These are phyloP conservation scores for Mycena indigotica DNA, from an alignment of 768 basidiomycete genomes.

Conservation along the genomic window DNA sequence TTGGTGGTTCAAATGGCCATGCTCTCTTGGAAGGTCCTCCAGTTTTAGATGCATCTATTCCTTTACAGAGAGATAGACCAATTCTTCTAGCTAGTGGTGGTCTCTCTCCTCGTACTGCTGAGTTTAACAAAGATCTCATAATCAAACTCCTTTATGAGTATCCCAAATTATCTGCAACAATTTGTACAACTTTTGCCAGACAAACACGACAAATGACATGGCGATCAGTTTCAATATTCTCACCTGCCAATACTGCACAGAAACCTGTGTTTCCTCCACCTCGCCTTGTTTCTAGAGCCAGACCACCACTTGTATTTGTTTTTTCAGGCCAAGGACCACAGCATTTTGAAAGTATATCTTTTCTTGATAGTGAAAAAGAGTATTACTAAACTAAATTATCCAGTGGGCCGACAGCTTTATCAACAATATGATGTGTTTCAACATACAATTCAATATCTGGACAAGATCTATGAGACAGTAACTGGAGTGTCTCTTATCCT, in stretches of 20 bases:
- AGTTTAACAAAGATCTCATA: slow-evolving; percentile 16
- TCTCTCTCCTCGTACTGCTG: slow-evolving; percentile 29
- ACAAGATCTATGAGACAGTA: slow-evolving; percentile 24
- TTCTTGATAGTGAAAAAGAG: background rate
- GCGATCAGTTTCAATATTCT: slow-evolving; percentile 24
- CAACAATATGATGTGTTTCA: slow-evolving; percentile 32
- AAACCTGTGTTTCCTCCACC: too few relatives aligned
- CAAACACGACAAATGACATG: slow-evolving; percentile 27
- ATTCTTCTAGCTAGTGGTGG: slow-evolving; percentile 30
- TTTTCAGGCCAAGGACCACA: slow-evolving; percentile 43
- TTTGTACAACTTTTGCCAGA: slow-evolving; percentile 20
- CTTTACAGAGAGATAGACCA: slow-evolving; percentile 7
- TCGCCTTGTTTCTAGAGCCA: too few relatives aligned
- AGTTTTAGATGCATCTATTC: background rate
- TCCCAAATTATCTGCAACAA: too few relatives aligned
- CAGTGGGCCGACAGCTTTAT: slow-evolving; percentile 40
- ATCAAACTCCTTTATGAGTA: too few relatives aligned
- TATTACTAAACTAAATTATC: background rate
- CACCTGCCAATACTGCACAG: too few relatives aligned
- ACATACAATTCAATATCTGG: slow-evolving; percentile 31
- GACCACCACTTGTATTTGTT: slow-evolving; percentile 31
- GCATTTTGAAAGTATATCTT: slow-evolving; percentile 33
- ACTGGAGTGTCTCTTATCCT: too few relatives aligned
- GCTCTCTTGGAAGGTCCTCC: slow-evolving; percentile 32
- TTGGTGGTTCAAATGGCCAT: slow-evolving; percentile 38